Evolutionary conservation across 805 yeast genomes (phyloP).

Genomic region (Hanseniaspora occidentalis): DNA sequence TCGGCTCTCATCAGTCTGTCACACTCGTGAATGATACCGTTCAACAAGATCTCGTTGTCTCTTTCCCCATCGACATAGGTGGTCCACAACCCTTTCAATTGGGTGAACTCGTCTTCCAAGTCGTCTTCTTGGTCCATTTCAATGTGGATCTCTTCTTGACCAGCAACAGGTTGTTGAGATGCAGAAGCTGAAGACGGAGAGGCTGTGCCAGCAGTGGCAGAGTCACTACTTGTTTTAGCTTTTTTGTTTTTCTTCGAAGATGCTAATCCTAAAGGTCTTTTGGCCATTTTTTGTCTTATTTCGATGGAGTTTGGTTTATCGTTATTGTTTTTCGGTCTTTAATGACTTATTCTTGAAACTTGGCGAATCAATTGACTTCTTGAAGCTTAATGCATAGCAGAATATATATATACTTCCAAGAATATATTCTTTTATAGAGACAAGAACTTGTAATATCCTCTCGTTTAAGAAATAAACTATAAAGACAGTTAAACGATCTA

Average conservation of each 20-base stretch:
- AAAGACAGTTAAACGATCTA: too few species aligned
- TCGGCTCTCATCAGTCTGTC: slow-evolving; percentile 52
- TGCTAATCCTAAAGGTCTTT: slow-evolving; percentile 56
- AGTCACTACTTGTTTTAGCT: slow-evolving; percentile 12
- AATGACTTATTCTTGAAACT: too few species aligned
- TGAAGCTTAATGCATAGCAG: too few species aligned
- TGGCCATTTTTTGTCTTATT: slow-evolving; percentile 32
- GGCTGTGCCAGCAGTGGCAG: slow-evolving; percentile 19
- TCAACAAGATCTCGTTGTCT: slow-evolving; percentile 51
- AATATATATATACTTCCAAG: too few species aligned
- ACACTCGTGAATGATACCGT: slow-evolving; percentile 88
- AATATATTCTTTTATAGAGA: too few species aligned
- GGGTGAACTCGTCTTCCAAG: slow-evolving; percentile 69
- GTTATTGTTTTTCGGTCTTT: not conserved
- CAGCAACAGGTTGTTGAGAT: slow-evolving; percentile 13
- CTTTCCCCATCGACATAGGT: slow-evolving; percentile 45
- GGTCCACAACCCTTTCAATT: slow-evolving; percentile 59
- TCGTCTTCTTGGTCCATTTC: slow-evolving; percentile 60
- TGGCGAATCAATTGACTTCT: too few species aligned
- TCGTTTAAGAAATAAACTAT: too few species aligned
- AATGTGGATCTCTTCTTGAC: slow-evolving; percentile 36
- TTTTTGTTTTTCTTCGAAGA: slow-evolving; percentile 31
- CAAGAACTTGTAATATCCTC: too few species aligned
- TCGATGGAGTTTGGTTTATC: not conserved
- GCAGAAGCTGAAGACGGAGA: slow-evolving; percentile 7